Percentiles rank a stretch among this genome's conserved stretches.
These are phyloP conservation scores for Pseudogymnoascus sp. DNA, from an alignment of 2,329 filamentous ascomycete species.

Conservation along the genomic window DNA sequence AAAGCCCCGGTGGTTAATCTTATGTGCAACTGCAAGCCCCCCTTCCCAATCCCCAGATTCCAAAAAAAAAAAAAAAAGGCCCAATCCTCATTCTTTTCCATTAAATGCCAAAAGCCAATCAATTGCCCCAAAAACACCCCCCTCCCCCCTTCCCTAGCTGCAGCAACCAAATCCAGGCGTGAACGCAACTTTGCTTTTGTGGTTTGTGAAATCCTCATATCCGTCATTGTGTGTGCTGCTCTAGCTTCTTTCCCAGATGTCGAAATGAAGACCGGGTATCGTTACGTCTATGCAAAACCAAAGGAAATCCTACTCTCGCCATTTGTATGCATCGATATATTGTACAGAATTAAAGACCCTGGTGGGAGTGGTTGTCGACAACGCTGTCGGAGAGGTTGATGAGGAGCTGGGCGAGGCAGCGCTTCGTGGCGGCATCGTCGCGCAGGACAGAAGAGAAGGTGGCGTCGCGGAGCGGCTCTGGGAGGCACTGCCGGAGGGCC, in stretches of 20 bases:
- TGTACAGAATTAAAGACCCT: slow-evolving; percentile 27
- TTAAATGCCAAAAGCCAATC: slow-evolving; percentile 4
- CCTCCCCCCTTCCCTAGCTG: background rate
- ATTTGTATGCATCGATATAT: slow-evolving; percentile 16
- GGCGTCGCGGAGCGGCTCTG: slow-evolving; percentile 94
- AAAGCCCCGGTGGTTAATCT: background rate
- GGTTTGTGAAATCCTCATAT: slow-evolving; percentile 6
- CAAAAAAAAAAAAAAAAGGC: background rate
- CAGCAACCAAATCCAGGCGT: slow-evolving; percentile 1
- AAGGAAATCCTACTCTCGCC: slow-evolving; percentile 21
- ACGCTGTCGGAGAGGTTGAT: slow-evolving; percentile 94
- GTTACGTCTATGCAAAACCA: slow-evolving; percentile 28
- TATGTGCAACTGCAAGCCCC: slow-evolving; percentile 2
- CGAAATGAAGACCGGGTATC: slow-evolving; percentile 27
- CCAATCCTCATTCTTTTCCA: background rate
- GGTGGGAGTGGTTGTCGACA: slow-evolving; percentile 33
- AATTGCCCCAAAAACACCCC: slow-evolving; percentile 4
- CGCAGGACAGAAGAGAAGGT: slow-evolving; percentile 95
- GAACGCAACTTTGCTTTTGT: slow-evolving; percentile 3
- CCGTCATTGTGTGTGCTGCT: slow-evolving; percentile 7
- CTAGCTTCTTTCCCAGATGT: slow-evolving; percentile 11
- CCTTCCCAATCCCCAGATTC: background rate
- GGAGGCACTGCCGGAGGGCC: slow-evolving; percentile 88
- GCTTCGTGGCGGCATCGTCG: slow-evolving; percentile 94
- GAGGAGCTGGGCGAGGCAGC: slow-evolving; percentile 90